Percentiles rank a stretch among this genome's conserved stretches.
phyloP scores from a whole-genome alignment of 164 flowering plant genomes.

The Magnolia kwangsiensis region DNA sequence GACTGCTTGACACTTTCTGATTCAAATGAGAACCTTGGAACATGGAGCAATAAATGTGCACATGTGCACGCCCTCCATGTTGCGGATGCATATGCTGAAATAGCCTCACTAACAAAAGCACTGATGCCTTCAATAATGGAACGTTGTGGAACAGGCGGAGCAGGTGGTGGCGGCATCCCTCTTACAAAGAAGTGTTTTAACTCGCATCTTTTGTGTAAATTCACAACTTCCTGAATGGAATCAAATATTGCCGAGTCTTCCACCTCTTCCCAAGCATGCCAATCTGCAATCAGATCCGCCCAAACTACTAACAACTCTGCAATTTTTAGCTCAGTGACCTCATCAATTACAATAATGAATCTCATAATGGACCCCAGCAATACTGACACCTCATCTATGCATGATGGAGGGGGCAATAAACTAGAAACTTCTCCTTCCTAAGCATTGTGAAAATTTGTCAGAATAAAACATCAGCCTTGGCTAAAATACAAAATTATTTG shows the following conservation, averaged over 20 bases:
- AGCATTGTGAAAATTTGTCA: neutral
- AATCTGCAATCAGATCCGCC: conserved; percentile 66
- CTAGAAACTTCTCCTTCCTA: conserved; percentile 38
- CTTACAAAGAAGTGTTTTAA: conserved; percentile 42
- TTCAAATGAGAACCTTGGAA: conserved; percentile 48
- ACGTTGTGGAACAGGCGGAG: conserved; percentile 57
- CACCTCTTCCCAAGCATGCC: conserved; percentile 85
- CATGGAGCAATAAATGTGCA: conserved; percentile 55
- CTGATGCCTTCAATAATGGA: conserved; percentile 64
- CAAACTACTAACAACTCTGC: conserved; percentile 54
- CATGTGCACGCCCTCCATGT: conserved; percentile 72
- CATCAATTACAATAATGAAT: conserved; percentile 31
- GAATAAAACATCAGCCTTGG: too few relatives aligned
- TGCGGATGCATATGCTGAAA: conserved; percentile 63
- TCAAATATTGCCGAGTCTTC: conserved; percentile 35
- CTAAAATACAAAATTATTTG: neutral
- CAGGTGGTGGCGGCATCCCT: conserved; percentile 52
- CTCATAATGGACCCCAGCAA: conserved; percentile 50
- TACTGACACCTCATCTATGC: conserved; percentile 55
- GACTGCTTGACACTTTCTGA: conserved; percentile 51
- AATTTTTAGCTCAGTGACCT: conserved; percentile 43
- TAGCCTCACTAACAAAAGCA: conserved; percentile 57
- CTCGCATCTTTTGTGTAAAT: conserved; percentile 37
- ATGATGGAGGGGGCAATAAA: conserved; percentile 38
- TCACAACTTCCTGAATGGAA: conserved; percentile 53